Evolutionary conservation across 1,284 basidiomycete species (phyloP), one percentile per base, ranked within the genome.

Genomic region (Malassezia japonica): DNA sequence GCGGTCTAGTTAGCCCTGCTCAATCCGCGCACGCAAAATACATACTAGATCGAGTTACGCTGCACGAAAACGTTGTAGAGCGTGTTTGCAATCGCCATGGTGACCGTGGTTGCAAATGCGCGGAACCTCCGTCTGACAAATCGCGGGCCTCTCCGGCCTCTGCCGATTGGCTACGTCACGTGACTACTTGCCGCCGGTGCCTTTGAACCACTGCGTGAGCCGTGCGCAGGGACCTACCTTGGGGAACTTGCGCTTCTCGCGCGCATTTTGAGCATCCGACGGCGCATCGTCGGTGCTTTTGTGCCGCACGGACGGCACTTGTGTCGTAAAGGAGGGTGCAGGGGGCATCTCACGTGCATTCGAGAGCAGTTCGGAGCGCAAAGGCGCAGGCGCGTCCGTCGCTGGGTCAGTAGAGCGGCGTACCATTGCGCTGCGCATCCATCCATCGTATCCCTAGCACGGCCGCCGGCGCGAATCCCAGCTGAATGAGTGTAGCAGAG

Each of bases 381-480:
- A 34, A 12, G 62, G 62, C 1, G 62, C 60, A 2, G 55, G 50
- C 9, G 40, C 57, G 5, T 51, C 27, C 5, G 44, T 52, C 0
- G 50, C 40, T 46, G 24, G n/a, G 29, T 13, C 10, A 31, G 28
- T 18, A 20, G 35, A 12, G 8, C 23, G 33, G 3, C 56, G 23
- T 42, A 57, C 87, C 77, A 64, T 90, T 88, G 41, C 87, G 72
- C 6, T 72, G 67, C 1, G 82, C 81, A 39, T 87, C 81, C 44
- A 82, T 78, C 70, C 90, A 92, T 50, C 81, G 79, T 45, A 91
- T 75, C 36, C 83, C 75, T 4, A 91, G 78, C 13, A 89, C 75
- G 2, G 86, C 85, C 1, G 84, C 83, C 0, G 88, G 87, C 0
- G 86, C 81, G 27, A 91, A 76, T 18, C 85, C 80, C 8, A 91